phyloP scores from a whole-genome alignment of 371 early-diverging fungal species.

The Mucor plumbeus region DNA sequence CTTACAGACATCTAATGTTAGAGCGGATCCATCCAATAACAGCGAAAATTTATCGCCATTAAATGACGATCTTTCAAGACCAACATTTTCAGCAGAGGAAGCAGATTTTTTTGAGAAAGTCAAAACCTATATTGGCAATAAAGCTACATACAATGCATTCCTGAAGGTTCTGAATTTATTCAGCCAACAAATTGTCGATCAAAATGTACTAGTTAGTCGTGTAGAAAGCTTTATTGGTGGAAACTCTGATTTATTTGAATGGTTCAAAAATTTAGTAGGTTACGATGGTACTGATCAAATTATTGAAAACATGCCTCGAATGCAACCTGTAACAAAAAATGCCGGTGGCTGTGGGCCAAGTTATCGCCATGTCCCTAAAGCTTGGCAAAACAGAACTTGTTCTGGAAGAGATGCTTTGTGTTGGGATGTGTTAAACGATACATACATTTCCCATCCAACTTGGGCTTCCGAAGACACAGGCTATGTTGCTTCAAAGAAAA shows the following conservation, averaged over 20 bases:
- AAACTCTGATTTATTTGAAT: constrained; percentile 83
- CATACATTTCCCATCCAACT: constrained; percentile 95
- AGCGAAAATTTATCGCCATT: not conserved
- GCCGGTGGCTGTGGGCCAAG: constrained; percentile 59
- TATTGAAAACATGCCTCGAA: constrained; percentile 34
- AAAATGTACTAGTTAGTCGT: constrained; percentile 81
- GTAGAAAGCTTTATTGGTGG: constrained; percentile 81
- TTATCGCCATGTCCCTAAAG: constrained; percentile 62
- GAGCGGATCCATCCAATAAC: constrained; percentile 8
- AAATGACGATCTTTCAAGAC: constrained; percentile 27
- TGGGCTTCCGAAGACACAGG: constrained; percentile 95
- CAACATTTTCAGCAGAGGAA: constrained; percentile 69
- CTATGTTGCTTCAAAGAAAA: constrained; percentile 94
- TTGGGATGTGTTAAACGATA: constrained; percentile 95
- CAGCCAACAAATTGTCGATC: constrained; percentile 93
- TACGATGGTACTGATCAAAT: constrained; percentile 71
- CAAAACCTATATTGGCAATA: constrained; percentile 83
- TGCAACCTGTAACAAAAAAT: constrained; percentile 48
- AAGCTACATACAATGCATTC: constrained; percentile 93
- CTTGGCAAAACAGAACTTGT: constrained; percentile 61
- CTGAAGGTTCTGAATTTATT: constrained; percentile 95
- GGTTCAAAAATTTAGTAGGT: constrained; percentile 95
- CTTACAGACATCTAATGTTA: constrained; percentile 2
- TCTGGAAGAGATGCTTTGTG: constrained; percentile 92
- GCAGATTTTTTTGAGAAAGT: constrained; percentile 89